Conservation (phyloP, 2,329 filamentous ascomycete species). For the Aspergillus sp. region DNA sequence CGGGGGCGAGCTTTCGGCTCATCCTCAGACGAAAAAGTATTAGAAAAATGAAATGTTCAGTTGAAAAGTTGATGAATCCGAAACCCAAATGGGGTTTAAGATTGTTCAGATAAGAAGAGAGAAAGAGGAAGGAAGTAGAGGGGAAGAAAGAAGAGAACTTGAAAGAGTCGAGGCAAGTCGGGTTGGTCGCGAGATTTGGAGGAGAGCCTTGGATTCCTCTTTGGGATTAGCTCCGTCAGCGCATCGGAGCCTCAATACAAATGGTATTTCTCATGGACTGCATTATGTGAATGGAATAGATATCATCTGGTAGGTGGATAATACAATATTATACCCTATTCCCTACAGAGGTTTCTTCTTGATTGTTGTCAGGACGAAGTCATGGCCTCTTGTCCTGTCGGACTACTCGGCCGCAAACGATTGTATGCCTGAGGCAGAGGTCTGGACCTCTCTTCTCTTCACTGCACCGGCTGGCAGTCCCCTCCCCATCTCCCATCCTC, state of each 20-base stretch:
- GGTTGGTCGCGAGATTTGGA: slow-evolving; percentile 29
- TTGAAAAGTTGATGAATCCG: slow-evolving; percentile 13
- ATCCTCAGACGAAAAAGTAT: slow-evolving; percentile 34
- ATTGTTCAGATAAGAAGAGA: slow-evolving; percentile 11
- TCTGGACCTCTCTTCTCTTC: not conserved
- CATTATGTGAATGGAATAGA: not conserved
- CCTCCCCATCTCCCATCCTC: slow-evolving; percentile 17
- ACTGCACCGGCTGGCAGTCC: slow-evolving; percentile 4
- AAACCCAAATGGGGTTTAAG: slow-evolving; percentile 26
- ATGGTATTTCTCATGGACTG: not conserved
- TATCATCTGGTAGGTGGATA: not conserved
- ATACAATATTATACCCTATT: not conserved
- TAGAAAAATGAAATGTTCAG: slow-evolving; percentile 18
- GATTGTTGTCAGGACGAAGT: not conserved
- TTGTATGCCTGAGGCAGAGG: slow-evolving; percentile 14
- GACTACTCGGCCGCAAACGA: slow-evolving; percentile 21
- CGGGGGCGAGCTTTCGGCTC: slow-evolving; percentile 83
- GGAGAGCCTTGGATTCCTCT: slow-evolving; percentile 21
- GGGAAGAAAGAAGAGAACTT: slow-evolving; percentile 17
- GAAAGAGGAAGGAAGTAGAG: slow-evolving; percentile 14
- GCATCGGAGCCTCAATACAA: slow-evolving; percentile 20
- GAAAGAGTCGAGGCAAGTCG: slow-evolving; percentile 21
- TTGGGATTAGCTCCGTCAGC: slow-evolving; percentile 19
- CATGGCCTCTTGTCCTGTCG: not conserved
- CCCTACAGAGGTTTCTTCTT: not conserved